Conservation (phyloP, 1,284 basidiomycete species). For the Apiotrichum brassicae region DNA sequence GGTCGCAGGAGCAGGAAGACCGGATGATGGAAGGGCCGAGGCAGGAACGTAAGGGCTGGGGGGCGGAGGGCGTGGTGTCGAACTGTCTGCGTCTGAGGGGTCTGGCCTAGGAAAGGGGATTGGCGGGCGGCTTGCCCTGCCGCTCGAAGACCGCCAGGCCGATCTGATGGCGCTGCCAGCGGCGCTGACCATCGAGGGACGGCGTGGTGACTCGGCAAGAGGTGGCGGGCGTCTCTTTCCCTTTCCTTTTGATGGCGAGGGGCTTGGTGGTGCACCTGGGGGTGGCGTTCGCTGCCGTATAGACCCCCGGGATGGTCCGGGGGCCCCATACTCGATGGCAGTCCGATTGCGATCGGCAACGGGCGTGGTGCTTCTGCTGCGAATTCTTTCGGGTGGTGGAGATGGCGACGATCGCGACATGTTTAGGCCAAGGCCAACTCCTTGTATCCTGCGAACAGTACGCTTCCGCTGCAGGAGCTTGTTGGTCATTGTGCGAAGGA, state of each 20-base stretch:
- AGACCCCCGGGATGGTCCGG: not conserved
- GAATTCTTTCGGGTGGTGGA: not conserved
- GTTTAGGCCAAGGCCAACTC: conserved; percentile 1
- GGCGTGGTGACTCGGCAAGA: not conserved
- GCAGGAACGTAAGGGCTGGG: not conserved
- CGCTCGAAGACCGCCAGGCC: not conserved
- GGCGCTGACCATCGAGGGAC: not conserved
- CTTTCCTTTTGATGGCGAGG: conserved; percentile 2
- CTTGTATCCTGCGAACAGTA: conserved; percentile 35
- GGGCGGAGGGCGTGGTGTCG: not conserved
- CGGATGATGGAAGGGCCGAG: not conserved
- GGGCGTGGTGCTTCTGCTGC: conserved; percentile 3
- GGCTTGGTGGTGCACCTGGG: not conserved
- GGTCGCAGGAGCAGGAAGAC: not conserved
- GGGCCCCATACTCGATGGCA: conserved; percentile 2
- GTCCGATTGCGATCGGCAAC: not conserved
- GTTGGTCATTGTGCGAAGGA: conserved; percentile 49
- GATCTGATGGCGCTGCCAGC: conserved; percentile 1
- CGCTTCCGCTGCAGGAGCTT: conserved; percentile 47
- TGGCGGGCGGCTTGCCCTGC: not conserved
- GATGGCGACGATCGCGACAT: conserved; percentile 4
- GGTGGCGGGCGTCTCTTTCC: conserved; percentile 14
- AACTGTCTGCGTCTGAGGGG: not conserved
- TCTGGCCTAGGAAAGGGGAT: not conserved
- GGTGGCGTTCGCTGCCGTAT: conserved; percentile 1